A percentile compares a stretch with the other conserved stretches of the same genome.
Evolutionary conservation across 306 rosid genomes (phyloP).

Genomic region (Dalbergia oliveri): DNA sequence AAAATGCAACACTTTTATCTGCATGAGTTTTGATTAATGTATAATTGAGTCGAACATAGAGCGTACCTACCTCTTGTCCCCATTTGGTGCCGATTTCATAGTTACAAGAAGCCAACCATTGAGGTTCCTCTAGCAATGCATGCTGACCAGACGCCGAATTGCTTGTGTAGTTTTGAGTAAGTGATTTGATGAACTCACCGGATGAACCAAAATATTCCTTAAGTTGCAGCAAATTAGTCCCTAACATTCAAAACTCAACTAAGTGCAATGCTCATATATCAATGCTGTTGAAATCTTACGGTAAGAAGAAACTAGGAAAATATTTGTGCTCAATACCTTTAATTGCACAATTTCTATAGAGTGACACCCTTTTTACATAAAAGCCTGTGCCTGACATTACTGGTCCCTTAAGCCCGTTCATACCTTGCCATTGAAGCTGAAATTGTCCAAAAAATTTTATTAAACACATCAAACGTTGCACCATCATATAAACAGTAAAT

Average conservation of each 20-base stretch:
- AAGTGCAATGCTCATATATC: slow-evolving; percentile 20
- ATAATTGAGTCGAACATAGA: background rate
- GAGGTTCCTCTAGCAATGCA: slow-evolving; percentile 48
- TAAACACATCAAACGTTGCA: background rate
- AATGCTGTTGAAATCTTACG: slow-evolving; percentile 2
- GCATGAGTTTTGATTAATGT: slow-evolving; percentile 5
- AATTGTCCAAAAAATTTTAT: background rate
- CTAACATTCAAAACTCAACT: slow-evolving; percentile 40
- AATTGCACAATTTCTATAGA: slow-evolving; percentile 44
- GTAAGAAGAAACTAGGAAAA: slow-evolving; percentile 5
- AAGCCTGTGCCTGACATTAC: slow-evolving; percentile 67
- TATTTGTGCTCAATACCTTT: slow-evolving; percentile 50
- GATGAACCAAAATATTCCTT: slow-evolving; percentile 61
- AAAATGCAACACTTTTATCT: slow-evolving; percentile 4
- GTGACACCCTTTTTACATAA: slow-evolving; percentile 61
- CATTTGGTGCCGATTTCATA: slow-evolving; percentile 68
- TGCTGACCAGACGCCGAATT: slow-evolving; percentile 3
- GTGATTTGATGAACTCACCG: slow-evolving; percentile 63
- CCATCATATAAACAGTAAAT: too few relatives aligned
- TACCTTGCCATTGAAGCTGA: slow-evolving; percentile 61
- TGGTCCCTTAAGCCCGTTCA: slow-evolving; percentile 75
- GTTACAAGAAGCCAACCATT: slow-evolving; percentile 62
- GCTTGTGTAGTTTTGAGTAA: slow-evolving; percentile 42
- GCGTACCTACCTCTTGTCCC: slow-evolving; percentile 65
- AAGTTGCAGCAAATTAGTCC: slow-evolving; percentile 49